Conservation (phyloP, 768 basidiomycete species). For the Lentinus tigrinus region DNA sequence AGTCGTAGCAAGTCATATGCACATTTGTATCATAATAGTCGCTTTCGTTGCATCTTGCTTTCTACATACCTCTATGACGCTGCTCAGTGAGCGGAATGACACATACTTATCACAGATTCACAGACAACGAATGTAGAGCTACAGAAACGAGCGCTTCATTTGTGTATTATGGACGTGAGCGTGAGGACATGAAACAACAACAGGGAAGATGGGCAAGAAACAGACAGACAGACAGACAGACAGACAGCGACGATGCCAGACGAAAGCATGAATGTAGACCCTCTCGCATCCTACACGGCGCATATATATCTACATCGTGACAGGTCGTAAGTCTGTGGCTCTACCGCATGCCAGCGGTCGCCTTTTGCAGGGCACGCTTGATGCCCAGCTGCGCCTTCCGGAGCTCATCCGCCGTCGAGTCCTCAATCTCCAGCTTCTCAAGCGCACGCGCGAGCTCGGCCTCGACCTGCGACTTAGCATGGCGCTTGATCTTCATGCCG, state of each 20-base stretch:
- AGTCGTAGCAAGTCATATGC: too few species aligned
- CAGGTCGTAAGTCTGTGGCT: slow-evolving; percentile 23
- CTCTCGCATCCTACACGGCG: slow-evolving; percentile 14
- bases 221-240: slow-evolving; percentile 10
- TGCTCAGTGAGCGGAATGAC: background rate
- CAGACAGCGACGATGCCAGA: slow-evolving; percentile 15
- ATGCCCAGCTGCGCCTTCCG: slow-evolving; percentile 94
- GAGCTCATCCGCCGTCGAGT: slow-evolving; percentile 89
- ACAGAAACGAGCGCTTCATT: slow-evolving; percentile 14
- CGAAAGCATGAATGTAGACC: slow-evolving; percentile 10
- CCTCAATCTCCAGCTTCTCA: slow-evolving; percentile 98
- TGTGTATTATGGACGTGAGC: slow-evolving; percentile 11
- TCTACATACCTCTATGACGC: background rate
- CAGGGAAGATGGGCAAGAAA: slow-evolving; percentile 4
- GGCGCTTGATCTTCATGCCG: slow-evolving; percentile 98
- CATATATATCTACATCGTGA: slow-evolving; percentile 3
- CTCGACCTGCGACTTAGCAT: slow-evolving; percentile 93
- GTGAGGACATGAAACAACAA: slow-evolving; percentile 14
- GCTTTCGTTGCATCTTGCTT: background rate
- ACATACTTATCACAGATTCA: too few species aligned
- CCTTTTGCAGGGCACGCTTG: slow-evolving; percentile 98
- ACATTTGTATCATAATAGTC: background rate
- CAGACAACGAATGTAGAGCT: too few species aligned
- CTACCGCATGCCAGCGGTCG: slow-evolving; percentile 84
- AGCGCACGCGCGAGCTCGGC: slow-evolving; percentile 96